Evolutionary conservation across 768 basidiomycete genomes (phyloP).

Genomic region (Serendipita indica): DNA sequence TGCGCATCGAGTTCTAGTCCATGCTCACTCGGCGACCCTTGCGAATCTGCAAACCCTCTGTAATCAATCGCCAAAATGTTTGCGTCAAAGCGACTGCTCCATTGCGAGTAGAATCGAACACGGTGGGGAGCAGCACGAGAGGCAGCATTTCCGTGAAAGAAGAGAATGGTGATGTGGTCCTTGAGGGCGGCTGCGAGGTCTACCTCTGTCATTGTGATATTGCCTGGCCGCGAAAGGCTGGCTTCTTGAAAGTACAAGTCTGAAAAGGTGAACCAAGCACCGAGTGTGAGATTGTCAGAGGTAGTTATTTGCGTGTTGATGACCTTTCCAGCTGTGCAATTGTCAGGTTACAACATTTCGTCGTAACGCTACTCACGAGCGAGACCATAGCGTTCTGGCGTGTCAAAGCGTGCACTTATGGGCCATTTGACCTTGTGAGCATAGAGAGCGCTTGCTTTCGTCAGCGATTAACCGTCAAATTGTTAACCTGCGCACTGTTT

Average conservation of each 20-base stretch:
- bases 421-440: slow-evolving; percentile 55
- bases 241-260: slow-evolving; percentile 40
- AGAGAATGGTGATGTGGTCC: slow-evolving; percentile 63
- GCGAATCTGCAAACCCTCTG: slow-evolving; percentile 81
- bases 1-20: slow-evolving; percentile 59
- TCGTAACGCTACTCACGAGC: slow-evolving; percentile 42
- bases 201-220: slow-evolving; percentile 25
- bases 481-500: slow-evolving; percentile 39
- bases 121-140: slow-evolving; percentile 58
- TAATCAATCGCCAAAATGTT: slow-evolving; percentile 86
- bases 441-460: slow-evolving; percentile 36
- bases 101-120: slow-evolving; percentile 50
- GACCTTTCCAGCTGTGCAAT: slow-evolving; percentile 52
- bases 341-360: not conserved
- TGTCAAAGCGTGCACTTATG: slow-evolving; percentile 42
- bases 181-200: slow-evolving; percentile 41
- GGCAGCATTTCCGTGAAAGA: slow-evolving; percentile 80
- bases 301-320: slow-evolving; percentile 56
- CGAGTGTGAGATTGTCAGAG: slow-evolving; percentile 61
- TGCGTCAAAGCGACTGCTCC: slow-evolving; percentile 46
- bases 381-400: slow-evolving; percentile 66
- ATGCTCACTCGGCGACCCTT: slow-evolving; percentile 56
- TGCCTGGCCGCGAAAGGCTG: slow-evolving; percentile 18
- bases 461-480: not conserved
- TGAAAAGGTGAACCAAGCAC: slow-evolving; percentile 74